phyloP scores from a whole-genome alignment of 2,329 filamentous ascomycete species.

The Phaeosphaeriaceae sp. region DNA sequence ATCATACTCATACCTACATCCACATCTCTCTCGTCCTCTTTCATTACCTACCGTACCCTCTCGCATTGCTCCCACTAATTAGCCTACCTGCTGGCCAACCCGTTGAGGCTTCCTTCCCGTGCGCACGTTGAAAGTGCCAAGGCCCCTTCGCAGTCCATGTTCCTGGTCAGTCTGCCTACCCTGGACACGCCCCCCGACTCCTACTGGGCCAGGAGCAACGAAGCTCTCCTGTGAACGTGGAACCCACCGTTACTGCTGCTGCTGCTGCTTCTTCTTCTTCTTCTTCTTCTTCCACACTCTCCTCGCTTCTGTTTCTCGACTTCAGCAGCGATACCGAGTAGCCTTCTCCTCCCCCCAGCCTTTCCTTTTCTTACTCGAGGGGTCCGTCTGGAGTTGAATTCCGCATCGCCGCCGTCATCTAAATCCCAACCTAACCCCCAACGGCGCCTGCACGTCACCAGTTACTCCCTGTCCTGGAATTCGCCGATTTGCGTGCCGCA shows the following conservation, averaged over 20 bases:
- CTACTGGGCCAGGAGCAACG: slow-evolving; percentile 29
- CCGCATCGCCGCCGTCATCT: slow-evolving; percentile 16
- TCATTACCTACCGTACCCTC: no score
- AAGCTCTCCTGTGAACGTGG: slow-evolving; percentile 13
- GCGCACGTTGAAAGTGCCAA: slow-evolving; percentile 24
- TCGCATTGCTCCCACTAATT: no score
- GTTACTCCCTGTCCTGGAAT: slow-evolving; percentile 30
- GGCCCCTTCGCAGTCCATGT: slow-evolving; percentile 20
- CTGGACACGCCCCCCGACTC: slow-evolving; percentile 9
- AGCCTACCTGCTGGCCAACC: not conserved
- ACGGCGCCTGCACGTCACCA: slow-evolving; percentile 11
- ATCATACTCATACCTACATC: slow-evolving; percentile 5
- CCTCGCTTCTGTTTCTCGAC: slow-evolving; percentile 4
- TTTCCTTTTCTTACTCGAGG: not conserved
- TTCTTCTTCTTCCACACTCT: slow-evolving; percentile 21
- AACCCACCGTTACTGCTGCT: slow-evolving; percentile 9
- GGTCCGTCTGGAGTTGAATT: slow-evolving; percentile 9
- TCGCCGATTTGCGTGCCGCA: slow-evolving; percentile 37
- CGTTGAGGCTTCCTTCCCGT: slow-evolving; percentile 12
- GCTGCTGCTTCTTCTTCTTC: slow-evolving; percentile 24
- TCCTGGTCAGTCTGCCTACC: slow-evolving; percentile 19
- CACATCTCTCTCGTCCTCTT: slow-evolving; percentile 1
- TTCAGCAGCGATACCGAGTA: slow-evolving; percentile 34
- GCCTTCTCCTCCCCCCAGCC: slow-evolving; percentile 18
- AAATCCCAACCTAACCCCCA: slow-evolving; percentile 35